Base-by-base conservation (phyloP, 176 grass and related monocot genomes). In the Carex parvula region DNA sequence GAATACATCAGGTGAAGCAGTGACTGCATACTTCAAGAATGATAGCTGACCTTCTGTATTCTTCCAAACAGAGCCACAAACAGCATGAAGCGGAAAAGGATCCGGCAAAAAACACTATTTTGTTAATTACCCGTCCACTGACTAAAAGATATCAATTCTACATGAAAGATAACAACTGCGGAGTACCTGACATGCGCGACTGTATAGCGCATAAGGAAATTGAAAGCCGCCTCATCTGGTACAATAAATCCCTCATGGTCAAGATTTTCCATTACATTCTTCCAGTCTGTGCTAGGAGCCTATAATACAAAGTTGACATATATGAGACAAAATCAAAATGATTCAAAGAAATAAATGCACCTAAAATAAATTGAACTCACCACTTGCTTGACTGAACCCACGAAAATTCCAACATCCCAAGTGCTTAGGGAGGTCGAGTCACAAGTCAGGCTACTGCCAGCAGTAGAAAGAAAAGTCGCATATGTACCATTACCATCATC, bases 31-130 rank as follows among this genome's bases (percentile, higher is more conserved):
- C 85, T 90, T 95, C 68, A 98, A 87, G 58, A 98, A 92, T 69
- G 95, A 98, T 71, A 98, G 65, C 22, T 95, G 95, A 56, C 92
- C 95, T 87, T 98, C 92, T 86, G 88, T 87, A 93, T 95, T 95
- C 65, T 90, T 98, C 95, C 95, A 98, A 35, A 93, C 76, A 80
- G 92, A 93, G 53, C 92, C 92, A 87, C 91, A 98, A 79, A 95
- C 72, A 21, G 89, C 92, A 86, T 95, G 82, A 87, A 95, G 92
- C 14, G 95, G 92, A 87, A 98, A 98, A 65, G 89, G 95, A 86
- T 98, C 89, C 91, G 93, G 78, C 30, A 86, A 9, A 57, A 63
- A 87, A 82, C 37, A 76, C 65, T 64, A 82, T 91, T 66, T 80
- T 68, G 42, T 95, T 39, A 39, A 67, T 65, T 29, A 73, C 44